These are phyloP conservation scores for Gigaspora rosea DNA, from an alignment of 192 early-diverging fungal species.

Conservation along the genomic window DNA sequence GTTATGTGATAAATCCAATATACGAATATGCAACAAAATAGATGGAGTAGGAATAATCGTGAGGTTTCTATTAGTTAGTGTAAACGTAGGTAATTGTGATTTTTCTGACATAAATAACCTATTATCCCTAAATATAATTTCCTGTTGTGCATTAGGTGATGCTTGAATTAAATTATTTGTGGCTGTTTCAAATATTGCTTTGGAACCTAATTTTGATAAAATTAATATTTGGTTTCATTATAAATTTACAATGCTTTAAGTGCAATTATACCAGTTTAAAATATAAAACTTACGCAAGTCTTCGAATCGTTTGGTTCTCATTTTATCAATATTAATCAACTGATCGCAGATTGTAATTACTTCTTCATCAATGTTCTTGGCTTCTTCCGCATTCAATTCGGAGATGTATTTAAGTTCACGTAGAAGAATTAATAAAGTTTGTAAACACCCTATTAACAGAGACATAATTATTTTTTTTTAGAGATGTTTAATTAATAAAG, in stretches of 20 bases:
- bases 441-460: slow-evolving; percentile 53
- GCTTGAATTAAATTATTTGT: background rate
- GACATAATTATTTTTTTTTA: background rate
- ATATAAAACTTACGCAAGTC: slow-evolving; percentile 17
- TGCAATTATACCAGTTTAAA: too few species aligned
- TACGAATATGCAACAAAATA: background rate
- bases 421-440: slow-evolving; percentile 61
- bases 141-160: background rate
- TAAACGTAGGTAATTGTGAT: background rate
- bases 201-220: background rate
- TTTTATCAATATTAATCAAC: slow-evolving; percentile 28
- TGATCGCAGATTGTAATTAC: slow-evolving; percentile 11
- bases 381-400: background rate
- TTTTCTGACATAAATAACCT: background rate
- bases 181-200: background rate
- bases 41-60: slow-evolving; percentile 21
- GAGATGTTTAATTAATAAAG: background rate
- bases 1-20: slow-evolving; percentile 7
- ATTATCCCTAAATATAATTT: background rate
- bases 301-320: slow-evolving; percentile 19
- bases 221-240: too few species aligned
- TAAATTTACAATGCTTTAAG: background rate
- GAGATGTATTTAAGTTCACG: slow-evolving; percentile 36
- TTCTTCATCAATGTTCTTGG: slow-evolving; percentile 4
- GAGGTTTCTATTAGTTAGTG: background rate